Conservation (phyloP, 208 protist species). For the Trypanosoma congolense region DNA sequence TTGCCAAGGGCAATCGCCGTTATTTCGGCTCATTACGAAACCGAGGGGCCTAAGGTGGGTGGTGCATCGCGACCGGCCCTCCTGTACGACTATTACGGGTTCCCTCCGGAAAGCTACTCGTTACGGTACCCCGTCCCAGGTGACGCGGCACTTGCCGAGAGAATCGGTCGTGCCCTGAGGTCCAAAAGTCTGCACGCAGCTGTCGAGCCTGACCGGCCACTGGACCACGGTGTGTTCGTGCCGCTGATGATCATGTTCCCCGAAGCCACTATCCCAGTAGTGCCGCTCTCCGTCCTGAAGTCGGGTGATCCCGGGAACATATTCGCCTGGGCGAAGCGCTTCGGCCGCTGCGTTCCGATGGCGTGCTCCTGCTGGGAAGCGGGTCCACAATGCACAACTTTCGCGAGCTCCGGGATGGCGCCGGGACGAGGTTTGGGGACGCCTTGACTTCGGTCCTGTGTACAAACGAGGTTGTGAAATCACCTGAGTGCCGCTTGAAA, state of each 20-base stretch:
- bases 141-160: slow-evolving; percentile 23
- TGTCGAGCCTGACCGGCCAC: slow-evolving; percentile 37
- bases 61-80: slow-evolving; percentile 24
- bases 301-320: slow-evolving; percentile 58
- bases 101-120: slow-evolving; percentile 66
- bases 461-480: background rate
- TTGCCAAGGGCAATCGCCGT: slow-evolving; percentile 62
- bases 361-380: slow-evolving; percentile 78
- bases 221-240: slow-evolving; percentile 87
- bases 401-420: slow-evolving; percentile 25
- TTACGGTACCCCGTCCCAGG: slow-evolving; percentile 67
- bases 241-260: slow-evolving; percentile 76
- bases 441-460: slow-evolving; percentile 33
- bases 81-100: slow-evolving; percentile 89
- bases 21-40: slow-evolving; percentile 85
- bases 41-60: slow-evolving; percentile 30
- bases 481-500: slow-evolving; percentile 27
- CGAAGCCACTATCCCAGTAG: slow-evolving; percentile 78
- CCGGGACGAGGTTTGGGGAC: slow-evolving; percentile 50
- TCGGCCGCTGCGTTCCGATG: slow-evolving; percentile 50
- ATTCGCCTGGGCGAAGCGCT: slow-evolving; percentile 70
- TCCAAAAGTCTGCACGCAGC: slow-evolving; percentile 23
- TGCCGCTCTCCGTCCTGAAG: slow-evolving; percentile 73
- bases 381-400: slow-evolving; percentile 83
- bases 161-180: slow-evolving; percentile 34